Conservation (phyloP, 2,329 filamentous ascomycete genomes). For the Aspergillus calidoustus region DNA sequence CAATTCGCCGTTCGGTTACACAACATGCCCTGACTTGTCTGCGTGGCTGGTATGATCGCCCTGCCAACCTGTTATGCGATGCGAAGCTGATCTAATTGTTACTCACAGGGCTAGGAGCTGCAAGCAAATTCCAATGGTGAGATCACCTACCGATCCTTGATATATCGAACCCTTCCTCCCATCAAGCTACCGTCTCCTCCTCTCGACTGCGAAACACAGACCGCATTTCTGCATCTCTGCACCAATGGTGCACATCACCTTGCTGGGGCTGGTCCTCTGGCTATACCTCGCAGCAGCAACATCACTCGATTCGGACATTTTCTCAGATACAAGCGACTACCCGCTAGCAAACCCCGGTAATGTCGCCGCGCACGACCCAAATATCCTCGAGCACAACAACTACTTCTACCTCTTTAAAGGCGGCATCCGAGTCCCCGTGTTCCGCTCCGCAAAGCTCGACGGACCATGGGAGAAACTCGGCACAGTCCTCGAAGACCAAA, state of each 20-base stretch:
- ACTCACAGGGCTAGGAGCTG: neutral
- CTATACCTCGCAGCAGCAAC: conserved; percentile 22
- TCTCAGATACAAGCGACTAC: conserved; percentile 31
- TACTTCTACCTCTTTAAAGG: conserved; percentile 42
- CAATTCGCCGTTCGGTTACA: neutral
- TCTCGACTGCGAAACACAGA: neutral
- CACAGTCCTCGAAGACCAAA: conserved; percentile 35
- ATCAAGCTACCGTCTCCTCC: neutral
- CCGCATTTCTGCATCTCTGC: neutral
- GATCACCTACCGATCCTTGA: neutral
- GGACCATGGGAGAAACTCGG: conserved; percentile 42
- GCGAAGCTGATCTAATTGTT: neutral
- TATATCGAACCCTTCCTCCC: neutral
- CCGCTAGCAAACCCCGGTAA: conserved; percentile 36
- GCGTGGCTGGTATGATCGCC: neutral
- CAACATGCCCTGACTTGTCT: neutral
- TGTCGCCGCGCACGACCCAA: conserved; percentile 40
- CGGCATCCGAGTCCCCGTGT: conserved; percentile 32
- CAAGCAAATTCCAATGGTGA: neutral
- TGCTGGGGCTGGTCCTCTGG: conserved; percentile 15
- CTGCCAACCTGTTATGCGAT: neutral
- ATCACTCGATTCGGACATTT: conserved; percentile 19
- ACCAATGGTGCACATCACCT: conserved; percentile 8
- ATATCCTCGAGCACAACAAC: conserved; percentile 34
- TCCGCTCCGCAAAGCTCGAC: conserved; percentile 31